phyloP scores from a whole-genome alignment of 2,329 filamentous ascomycete species.

The Colletotrichum abscissum region DNA sequence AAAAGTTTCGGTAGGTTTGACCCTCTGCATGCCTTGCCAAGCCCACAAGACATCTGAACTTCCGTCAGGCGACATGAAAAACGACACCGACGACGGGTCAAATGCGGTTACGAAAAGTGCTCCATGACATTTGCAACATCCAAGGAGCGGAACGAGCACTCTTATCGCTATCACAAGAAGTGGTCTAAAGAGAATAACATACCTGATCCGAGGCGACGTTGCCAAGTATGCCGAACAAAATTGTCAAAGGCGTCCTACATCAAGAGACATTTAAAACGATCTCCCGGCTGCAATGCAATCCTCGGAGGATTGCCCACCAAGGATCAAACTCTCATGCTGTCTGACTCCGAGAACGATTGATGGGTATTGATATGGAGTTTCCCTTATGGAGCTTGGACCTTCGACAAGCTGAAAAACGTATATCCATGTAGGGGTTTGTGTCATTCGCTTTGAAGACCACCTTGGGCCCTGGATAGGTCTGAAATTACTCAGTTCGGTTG shows the following conservation, averaged over 20 bases:
- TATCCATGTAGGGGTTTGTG: too few species aligned
- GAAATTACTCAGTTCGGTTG: too few species aligned
- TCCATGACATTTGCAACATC: not conserved
- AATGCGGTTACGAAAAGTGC: not conserved
- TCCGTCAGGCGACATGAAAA: not conserved
- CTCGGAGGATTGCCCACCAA: not conserved
- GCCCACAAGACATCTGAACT: not conserved
- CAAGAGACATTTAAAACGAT: not conserved
- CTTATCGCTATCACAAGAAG: not conserved
- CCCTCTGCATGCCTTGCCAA: not conserved
- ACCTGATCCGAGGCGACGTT: conserved; percentile 3
- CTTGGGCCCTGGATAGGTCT: too few species aligned
- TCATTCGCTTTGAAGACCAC: too few species aligned
- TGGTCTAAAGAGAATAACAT: not conserved
- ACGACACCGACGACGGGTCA: not conserved
- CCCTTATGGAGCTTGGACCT: too few species aligned
- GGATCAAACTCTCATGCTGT: not conserved
- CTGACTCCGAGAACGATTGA: not conserved
- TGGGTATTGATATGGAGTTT: too few species aligned
- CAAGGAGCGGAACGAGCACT: not conserved
- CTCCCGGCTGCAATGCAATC: not conserved
- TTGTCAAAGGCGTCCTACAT: not conserved
- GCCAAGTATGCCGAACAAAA: not conserved
- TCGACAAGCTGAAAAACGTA: too few species aligned
- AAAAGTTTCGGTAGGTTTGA: not conserved